A percentile compares a stretch with the other conserved stretches of the same genome.
phyloP scores from a whole-genome alignment of 495 filamentous ascomycete species.

The Penicillium robsamsonii region DNA sequence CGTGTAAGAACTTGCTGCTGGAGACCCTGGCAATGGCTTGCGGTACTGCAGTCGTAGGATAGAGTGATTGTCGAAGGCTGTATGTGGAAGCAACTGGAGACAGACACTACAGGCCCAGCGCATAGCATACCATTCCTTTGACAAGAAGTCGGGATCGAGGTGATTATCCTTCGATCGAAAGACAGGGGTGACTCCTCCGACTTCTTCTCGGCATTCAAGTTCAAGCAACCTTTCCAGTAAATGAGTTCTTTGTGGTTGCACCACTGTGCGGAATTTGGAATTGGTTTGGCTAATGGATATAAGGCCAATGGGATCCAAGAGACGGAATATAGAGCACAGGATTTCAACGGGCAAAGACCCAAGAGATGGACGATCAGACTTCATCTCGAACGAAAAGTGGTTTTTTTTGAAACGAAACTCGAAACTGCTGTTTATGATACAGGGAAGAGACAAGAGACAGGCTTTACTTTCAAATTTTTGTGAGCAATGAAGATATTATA shows the following conservation, averaged over 20 bases:
- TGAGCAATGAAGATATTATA: not conserved
- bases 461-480: too few relatives aligned
- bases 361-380: not conserved
- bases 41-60: constrained; percentile 13
- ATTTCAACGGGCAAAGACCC: constrained; percentile 13
- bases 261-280: constrained; percentile 8
- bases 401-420: not conserved
- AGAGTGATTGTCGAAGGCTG: constrained; percentile 6
- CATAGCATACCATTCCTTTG: constrained; percentile 13
- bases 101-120: constrained; percentile 15
- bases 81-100: constrained; percentile 13
- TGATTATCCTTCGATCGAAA: not conserved
- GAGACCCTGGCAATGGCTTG: constrained; percentile 12
- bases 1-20: constrained; percentile 2
- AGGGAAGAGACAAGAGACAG: not conserved
- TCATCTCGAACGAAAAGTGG: not conserved
- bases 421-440: not conserved
- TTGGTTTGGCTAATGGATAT: constrained; percentile 16
- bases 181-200: not conserved
- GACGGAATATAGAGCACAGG: constrained; percentile 7
- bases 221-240: constrained; percentile 15
- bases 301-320: constrained; percentile 14
- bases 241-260: constrained; percentile 8
- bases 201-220: constrained; percentile 13
- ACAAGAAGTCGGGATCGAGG: constrained; percentile 4